Base-by-base conservation (phyloP, 108 stramenopile genomes). In the Discostella pseudostelligera region DNA sequence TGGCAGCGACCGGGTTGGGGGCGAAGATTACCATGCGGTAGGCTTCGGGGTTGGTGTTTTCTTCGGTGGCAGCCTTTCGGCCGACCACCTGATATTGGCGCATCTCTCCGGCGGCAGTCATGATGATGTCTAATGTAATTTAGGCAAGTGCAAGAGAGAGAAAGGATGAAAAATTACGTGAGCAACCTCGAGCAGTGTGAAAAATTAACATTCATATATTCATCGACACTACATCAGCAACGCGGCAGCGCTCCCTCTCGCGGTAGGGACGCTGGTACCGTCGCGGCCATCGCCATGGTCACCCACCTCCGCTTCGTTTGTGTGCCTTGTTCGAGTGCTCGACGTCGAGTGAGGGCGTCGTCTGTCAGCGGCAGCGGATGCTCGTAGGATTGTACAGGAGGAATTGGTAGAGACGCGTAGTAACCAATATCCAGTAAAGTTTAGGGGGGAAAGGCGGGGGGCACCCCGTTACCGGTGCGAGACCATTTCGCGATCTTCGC, bases 11-110 rank as follows among this genome's bases (percentile, higher is more conserved):
- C 26, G 93, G 74, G 83, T 97, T 98, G 48, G 96, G 93, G 32
- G 99, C 96, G 79, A 99, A 99, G 79, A 99, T 94, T 79, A 98
- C 96, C 99, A 99, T 99, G 39, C 99, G 85, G 96, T 97, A 99
- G 4, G 96, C 96, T 62, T 96, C 87, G 39, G 99, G 99, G 84
- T 96, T 95, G 56, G 96, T 94, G 81, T 95, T 86, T n/a, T 86
- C 91, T 21, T 95, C 95, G 61, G 97, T 97, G 72, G 94, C 89
- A 47, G 92, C 95, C 84, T 98, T 96, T 66, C 99, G 96, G 82
- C 99, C 99, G 59, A 99, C 97, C 58, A 99, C 98, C 80, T 98
- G 96, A 84, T 91, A 99, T 95, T 96, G 97, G 37, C 85, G 83
- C 92, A 97, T 92, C 42, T 76, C 63, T 76, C 94, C 94, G 24